Base-by-base conservation (phyloP, 2,329 filamentous ascomycete species). In the Setomelanomma holmii region DNA sequence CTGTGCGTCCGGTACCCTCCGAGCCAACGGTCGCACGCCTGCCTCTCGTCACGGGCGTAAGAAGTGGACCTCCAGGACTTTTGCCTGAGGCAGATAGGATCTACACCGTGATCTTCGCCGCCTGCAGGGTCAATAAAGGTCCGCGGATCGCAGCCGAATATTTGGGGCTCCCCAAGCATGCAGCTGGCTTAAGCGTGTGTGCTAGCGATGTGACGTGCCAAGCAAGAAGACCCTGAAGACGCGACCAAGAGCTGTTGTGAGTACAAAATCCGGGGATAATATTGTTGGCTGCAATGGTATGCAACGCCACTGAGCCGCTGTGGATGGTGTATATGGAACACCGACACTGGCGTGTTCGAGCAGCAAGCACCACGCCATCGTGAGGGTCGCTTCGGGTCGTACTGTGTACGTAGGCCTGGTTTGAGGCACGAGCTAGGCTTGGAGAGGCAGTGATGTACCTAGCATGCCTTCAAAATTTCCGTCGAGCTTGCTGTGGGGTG, bases 1-100 rank as follows among this genome's bases (percentile, higher is more conserved):
- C 48, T 45, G 54, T 46, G 49, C 57, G 49, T 58, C 61, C 61
- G 63, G 57, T 45, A 48, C 49, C 35, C 51, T 58, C 63, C 61
- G 61, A 60, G 49, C 53, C 45, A 49, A 53, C 40, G 19, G 21
- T 14, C 19, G 43, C 48, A 36, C 36, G 42, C 43, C 36, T 22
- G 30, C 49, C 44, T 49, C 52, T 36, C 42, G 30, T 46, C 47
- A 20, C 46, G 44, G 40, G 33, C 45, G n/a, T n/a, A n/a, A n/a
- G 34, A 39, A 43, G 44, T 39, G 23, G 42, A 34, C 45, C 40
- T 43, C 27, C 49, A 44, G 33, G 40, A 46, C 12, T 30, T 41
- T 30, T 45, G 34, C 51, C 46, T 45, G 41, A 44, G 35, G 45
- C 48, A 40, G 16, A 33, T 35, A 42, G 41, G 49, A 53, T 53